Evolutionary conservation across 2,329 filamentous ascomycete genomes (phyloP).

Genomic region (Fusarium sublunatum): DNA sequence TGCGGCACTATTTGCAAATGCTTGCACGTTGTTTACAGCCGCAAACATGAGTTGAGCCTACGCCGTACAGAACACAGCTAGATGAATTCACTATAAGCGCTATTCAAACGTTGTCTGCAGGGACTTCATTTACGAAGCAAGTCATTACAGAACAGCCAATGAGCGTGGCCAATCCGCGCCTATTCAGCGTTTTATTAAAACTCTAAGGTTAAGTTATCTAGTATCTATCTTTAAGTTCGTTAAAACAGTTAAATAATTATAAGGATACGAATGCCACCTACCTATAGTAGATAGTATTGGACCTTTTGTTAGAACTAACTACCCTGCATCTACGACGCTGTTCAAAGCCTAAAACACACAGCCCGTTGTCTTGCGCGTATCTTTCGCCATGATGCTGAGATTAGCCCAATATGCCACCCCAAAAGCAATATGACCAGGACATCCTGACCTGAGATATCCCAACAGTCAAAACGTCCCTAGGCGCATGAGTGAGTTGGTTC

Average conservation of each 20-base stretch:
- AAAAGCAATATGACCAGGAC: conserved; percentile 15
- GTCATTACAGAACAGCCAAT: background rate
- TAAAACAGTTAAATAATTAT: background rate
- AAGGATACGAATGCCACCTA: background rate
- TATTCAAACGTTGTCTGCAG: background rate
- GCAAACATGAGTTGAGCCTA: background rate
- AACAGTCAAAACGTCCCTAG: conserved; percentile 12
- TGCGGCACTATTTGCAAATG: conserved; percentile 8
- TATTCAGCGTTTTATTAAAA: conserved; percentile 4
- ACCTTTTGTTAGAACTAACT: conserved; percentile 19
- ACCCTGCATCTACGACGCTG: conserved; percentile 24
- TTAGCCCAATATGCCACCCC: conserved; percentile 1
- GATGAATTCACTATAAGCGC: background rate
- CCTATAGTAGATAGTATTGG: background rate
- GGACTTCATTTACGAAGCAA: background rate
- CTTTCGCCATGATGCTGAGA: conserved; percentile 1
- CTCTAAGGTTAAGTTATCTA: conserved; percentile 8
- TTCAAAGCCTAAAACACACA: conserved; percentile 4
- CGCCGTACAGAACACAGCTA: no score
- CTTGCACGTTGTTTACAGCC: no score
- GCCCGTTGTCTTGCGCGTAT: conserved; percentile 21
- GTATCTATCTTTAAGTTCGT: background rate
- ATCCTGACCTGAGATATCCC: conserved; percentile 20
- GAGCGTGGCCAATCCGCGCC: background rate
- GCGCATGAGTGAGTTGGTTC: conserved; percentile 28